phyloP scores from a whole-genome alignment of 179 eudicot species.

The Actinidia arguta region DNA sequence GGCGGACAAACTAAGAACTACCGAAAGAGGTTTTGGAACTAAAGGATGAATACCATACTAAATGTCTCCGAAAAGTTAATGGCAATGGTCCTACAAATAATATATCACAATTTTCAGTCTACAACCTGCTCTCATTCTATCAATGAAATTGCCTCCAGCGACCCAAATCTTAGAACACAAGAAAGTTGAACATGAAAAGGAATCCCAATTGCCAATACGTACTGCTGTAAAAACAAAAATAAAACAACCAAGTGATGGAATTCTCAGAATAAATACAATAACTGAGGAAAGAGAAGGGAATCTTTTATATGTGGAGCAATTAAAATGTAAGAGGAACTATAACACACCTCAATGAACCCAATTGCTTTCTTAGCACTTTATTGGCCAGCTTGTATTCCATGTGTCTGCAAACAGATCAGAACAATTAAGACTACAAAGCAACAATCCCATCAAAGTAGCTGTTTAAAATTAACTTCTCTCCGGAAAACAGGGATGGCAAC shows the following conservation, averaged over 20 bases:
- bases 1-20: not conserved
- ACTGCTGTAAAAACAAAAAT: not conserved
- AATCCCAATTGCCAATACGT: not conserved
- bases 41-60: not conserved
- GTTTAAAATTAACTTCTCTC: not conserved
- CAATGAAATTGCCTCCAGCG: not conserved
- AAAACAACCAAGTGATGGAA: not conserved
- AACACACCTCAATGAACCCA: slow-evolving; percentile 77
- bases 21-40: not conserved
- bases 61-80: not conserved
- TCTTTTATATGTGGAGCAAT: not conserved
- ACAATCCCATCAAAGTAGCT: slow-evolving; percentile 6
- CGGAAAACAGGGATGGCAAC: not conserved
- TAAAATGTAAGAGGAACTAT: not conserved
- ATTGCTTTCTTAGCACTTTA: slow-evolving; percentile 78
- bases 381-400: slow-evolving; percentile 81
- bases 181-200: slow-evolving; percentile 9
- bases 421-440: not conserved
- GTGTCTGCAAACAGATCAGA: slow-evolving; percentile 60
- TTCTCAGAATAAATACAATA: not conserved
- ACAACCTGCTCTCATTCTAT: not conserved
- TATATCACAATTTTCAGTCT: not conserved
- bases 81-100: not conserved
- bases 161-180: not conserved
- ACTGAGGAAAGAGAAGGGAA: no score